These are phyloP conservation scores for Penicillium sp. DNA, from an alignment of 2,329 filamentous ascomycete species.

Conservation along the genomic window DNA sequence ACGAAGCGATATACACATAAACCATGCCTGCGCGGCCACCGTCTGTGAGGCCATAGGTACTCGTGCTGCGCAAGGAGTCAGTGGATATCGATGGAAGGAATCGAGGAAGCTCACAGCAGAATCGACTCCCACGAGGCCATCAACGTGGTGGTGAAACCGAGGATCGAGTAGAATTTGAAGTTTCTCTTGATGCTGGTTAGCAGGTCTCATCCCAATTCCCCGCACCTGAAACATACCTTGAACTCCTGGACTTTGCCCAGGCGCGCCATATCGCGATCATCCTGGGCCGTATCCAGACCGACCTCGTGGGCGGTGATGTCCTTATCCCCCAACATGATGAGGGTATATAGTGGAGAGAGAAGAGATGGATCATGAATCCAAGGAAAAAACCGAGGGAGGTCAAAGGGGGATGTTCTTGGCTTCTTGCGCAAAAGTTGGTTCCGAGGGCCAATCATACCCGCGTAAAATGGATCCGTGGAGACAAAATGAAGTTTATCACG, in stretches of 20 bases:
- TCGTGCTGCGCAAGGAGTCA: slow-evolving; percentile 16
- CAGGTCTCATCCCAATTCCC: not conserved
- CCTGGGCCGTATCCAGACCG: slow-evolving; percentile 16
- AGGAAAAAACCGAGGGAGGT: not conserved
- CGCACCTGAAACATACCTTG: slow-evolving; percentile 26
- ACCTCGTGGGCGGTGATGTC: slow-evolving; percentile 15
- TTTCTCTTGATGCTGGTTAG: slow-evolving; percentile 33
- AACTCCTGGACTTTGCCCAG: slow-evolving; percentile 50
- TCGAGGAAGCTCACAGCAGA: slow-evolving; percentile 31
- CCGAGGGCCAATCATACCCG: not conserved
- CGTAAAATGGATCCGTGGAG: not conserved
- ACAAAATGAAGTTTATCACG: not conserved
- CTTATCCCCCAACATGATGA: slow-evolving; percentile 15
- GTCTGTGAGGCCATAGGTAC: slow-evolving; percentile 28
- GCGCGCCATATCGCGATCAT: slow-evolving; percentile 43
- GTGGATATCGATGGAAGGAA: not conserved
- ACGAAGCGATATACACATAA: slow-evolving; percentile 35
- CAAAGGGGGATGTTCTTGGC: not conserved
- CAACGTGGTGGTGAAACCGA: slow-evolving; percentile 39
- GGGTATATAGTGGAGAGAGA: not conserved
- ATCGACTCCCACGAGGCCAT: slow-evolving; percentile 42
- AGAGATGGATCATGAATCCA: not conserved
- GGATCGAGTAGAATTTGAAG: slow-evolving; percentile 38
- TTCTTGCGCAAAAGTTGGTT: not conserved
- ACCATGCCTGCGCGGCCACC: slow-evolving; percentile 36